Conservation (phyloP, 179 eudicot species). For the Actinidia chinensis region DNA sequence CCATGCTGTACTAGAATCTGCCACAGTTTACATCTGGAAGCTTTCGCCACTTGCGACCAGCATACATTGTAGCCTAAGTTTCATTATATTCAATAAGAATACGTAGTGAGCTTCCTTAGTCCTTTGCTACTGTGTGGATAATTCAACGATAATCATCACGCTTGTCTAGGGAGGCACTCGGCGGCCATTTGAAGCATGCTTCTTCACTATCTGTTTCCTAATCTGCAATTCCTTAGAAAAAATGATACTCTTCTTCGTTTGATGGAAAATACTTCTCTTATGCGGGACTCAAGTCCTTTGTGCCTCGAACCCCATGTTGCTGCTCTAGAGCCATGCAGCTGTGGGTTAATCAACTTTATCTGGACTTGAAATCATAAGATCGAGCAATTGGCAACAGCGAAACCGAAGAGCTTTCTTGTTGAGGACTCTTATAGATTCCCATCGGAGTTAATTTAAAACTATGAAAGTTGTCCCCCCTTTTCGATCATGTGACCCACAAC, state of each 20-base stretch:
- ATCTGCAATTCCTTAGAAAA: constrained; percentile 25
- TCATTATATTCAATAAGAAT: constrained; percentile 42
- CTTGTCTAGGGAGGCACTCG: constrained; percentile 18
- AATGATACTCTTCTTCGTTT: constrained; percentile 38
- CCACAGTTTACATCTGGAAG: constrained; percentile 41
- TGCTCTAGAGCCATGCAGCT: constrained; percentile 30
- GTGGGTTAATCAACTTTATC: constrained; percentile 29
- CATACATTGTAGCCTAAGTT: constrained; percentile 89
- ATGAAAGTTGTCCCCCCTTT: constrained; percentile 55
- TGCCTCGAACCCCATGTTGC: constrained; percentile 28
- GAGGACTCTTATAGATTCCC: constrained; percentile 25
- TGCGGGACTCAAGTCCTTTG: constrained; percentile 44
- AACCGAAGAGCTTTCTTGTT: constrained; percentile 27
- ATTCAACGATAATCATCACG: constrained; percentile 29
- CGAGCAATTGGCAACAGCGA: constrained; percentile 26
- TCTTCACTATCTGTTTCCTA: constrained; percentile 38
- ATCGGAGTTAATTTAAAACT: constrained; percentile 47
- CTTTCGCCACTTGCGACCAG: constrained; percentile 90
- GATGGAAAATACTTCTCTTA: constrained; percentile 60
- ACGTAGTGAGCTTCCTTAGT: constrained; percentile 30
- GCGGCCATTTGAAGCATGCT: constrained; percentile 33
- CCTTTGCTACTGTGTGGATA: constrained; percentile 34
- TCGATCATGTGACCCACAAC: constrained; percentile 46
- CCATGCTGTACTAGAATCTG: constrained; percentile 62
- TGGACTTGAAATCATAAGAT: constrained; percentile 31